A percentile compares a stretch with the other conserved stretches of the same genome.
Evolutionary conservation across 371 early-diverging fungal species (phyloP).

Genomic region (Catenaria anguillulae): DNA sequence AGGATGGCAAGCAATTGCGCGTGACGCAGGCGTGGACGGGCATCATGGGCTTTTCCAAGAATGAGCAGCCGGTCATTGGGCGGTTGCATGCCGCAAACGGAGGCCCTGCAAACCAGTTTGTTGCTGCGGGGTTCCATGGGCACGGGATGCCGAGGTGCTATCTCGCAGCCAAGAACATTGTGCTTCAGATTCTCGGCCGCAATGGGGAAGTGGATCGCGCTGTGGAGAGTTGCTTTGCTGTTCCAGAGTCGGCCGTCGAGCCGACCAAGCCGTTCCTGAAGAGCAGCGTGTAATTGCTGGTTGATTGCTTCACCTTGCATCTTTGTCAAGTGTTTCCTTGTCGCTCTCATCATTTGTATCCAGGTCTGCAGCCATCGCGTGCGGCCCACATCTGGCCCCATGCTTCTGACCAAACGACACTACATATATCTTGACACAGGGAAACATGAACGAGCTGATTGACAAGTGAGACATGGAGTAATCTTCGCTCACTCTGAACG

Average conservation of each 20-base stretch:
- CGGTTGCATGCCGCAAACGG: not conserved
- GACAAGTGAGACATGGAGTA: no score
- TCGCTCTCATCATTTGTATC: no score
- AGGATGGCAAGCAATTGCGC: not conserved
- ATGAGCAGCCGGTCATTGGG: not conserved
- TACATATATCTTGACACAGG: no score
- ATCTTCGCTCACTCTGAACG: no score
- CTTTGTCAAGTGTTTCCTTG: no score
- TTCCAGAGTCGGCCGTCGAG: not conserved
- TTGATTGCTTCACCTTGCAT: no score
- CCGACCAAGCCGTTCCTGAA: no score
- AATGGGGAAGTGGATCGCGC: not conserved
- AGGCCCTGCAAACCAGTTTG: not conserved
- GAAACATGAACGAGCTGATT: no score
- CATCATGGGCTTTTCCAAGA: slow-evolving; percentile 3
- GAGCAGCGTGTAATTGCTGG: no score
- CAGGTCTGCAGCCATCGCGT: no score
- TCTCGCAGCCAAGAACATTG: not conserved
- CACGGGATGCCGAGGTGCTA: slow-evolving; percentile 7
- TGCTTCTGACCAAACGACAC: no score
- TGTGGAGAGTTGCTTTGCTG: not conserved
- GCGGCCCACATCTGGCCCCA: no score
- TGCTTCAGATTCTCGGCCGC: not conserved
- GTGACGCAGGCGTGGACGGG: not conserved
- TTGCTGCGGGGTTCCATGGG: slow-evolving; percentile 2